A percentile compares a stretch with the other conserved stretches of the same genome.
Evolutionary conservation across 805 yeast genomes (phyloP).

Genomic region (Candida arabinofermentans): DNA sequence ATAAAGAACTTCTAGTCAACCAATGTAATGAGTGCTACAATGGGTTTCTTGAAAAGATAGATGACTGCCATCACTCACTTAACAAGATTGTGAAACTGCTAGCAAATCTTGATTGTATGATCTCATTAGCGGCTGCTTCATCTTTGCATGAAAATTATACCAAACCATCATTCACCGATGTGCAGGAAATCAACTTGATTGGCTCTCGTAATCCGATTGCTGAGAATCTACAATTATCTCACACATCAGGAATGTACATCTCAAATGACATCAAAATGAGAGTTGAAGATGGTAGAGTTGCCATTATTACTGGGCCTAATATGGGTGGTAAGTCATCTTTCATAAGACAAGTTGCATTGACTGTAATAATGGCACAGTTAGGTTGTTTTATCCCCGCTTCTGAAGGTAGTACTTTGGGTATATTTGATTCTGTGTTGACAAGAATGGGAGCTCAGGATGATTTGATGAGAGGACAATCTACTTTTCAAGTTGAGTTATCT

Average conservation of each 20-base stretch:
- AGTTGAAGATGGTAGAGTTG: conserved; percentile 42
- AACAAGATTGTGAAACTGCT: conserved; percentile 43
- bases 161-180: conserved; percentile 48
- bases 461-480: conserved; percentile 69
- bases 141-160: conserved; percentile 39
- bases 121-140: conserved; percentile 63
- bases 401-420: conserved; percentile 41
- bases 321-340: conserved; percentile 87
- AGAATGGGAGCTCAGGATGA: conserved; percentile 86
- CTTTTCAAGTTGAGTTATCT: conserved; percentile 74
- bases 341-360: conserved; percentile 68
- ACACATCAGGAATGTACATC: conserved; percentile 40
- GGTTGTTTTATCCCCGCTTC: conserved; percentile 81
- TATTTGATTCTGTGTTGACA: conserved; percentile 51
- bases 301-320: conserved; percentile 79
- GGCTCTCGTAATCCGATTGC: conserved; percentile 46
- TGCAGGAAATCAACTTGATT: conserved; percentile 44
- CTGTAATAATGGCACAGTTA: conserved; percentile 69
- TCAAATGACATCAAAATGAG: conserved; percentile 60
- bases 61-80: conserved; percentile 34
- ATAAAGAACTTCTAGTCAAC: conserved; percentile 47
- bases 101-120: conserved; percentile 59
- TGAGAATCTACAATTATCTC: conserved; percentile 15
- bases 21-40: conserved; percentile 46
- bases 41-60: conserved; percentile 37